Percentiles rank a stretch among this genome's conserved stretches.
phyloP scores from a whole-genome alignment of 2,329 filamentous ascomycete species.

The Myriangium duriaei region DNA sequence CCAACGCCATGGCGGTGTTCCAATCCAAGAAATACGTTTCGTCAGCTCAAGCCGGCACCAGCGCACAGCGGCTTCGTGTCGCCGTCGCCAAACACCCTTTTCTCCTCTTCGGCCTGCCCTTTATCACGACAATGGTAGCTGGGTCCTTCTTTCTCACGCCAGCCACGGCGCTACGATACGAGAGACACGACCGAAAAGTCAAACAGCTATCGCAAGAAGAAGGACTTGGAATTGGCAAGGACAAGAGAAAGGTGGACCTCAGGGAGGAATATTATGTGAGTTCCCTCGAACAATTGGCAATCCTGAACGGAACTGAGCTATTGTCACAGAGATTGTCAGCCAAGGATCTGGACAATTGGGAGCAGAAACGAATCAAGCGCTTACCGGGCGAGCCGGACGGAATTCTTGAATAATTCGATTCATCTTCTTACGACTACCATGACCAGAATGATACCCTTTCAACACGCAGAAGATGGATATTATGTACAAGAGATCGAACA shows the following conservation, averaged over 20 bases:
- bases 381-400: conserved; percentile 85
- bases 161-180: conserved; percentile 85
- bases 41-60: conserved; percentile 45
- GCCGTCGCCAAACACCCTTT: conserved; percentile 72
- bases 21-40: conserved; percentile 44
- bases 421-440: conserved; percentile 3
- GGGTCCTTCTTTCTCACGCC: conserved; percentile 92
- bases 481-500: conserved; percentile 5
- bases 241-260: conserved; percentile 60
- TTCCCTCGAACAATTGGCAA: conserved; percentile 23
- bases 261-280: conserved; percentile 78
- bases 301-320: conserved; percentile 8
- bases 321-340: conserved; percentile 58
- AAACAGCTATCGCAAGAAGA: conserved; percentile 76
- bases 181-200: conserved; percentile 82
- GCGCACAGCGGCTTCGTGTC: conserved; percentile 66
- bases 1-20: conserved; percentile 25
- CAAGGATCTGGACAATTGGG: conserved; percentile 91
- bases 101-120: conserved; percentile 84
- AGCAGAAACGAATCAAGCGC: conserved; percentile 86
- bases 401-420: conserved; percentile 41
- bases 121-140: conserved; percentile 76
- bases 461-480: conserved; percentile 4
- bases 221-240: conserved; percentile 66
- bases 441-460: conserved; percentile 8